Percentiles rank a stretch among this genome's conserved stretches.
These are phyloP conservation scores for Citrus glauca DNA, from an alignment of 345 rosid genomes.

Conservation along the genomic window DNA sequence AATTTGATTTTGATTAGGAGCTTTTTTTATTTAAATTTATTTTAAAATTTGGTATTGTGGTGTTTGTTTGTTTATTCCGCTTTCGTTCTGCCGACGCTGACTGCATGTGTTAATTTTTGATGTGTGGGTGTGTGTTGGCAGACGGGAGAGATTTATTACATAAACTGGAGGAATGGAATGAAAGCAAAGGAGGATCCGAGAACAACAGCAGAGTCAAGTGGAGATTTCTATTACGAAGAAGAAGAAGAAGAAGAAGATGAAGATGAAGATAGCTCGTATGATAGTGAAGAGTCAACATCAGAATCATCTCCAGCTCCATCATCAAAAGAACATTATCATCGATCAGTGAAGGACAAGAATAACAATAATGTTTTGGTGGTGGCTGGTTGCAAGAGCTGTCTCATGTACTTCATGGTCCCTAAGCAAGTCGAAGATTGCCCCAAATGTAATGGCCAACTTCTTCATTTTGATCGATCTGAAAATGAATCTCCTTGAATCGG, in stretches of 20 bases:
- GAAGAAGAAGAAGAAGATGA: slow-evolving; percentile 38
- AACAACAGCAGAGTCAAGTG: slow-evolving; percentile 30
- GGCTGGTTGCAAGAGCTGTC: slow-evolving; percentile 92
- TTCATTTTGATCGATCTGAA: slow-evolving; percentile 69
- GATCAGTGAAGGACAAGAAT: slow-evolving; percentile 32
- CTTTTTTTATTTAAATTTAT: not conserved
- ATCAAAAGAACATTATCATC: slow-evolving; percentile 27
- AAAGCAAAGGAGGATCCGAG: slow-evolving; percentile 70
- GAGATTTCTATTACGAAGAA: slow-evolving; percentile 42
- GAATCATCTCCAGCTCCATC: slow-evolving; percentile 46
- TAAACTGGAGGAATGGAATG: slow-evolving; percentile 74
- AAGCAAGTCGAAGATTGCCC: slow-evolving; percentile 79
- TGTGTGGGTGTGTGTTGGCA: slow-evolving; percentile 18
- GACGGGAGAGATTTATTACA: slow-evolving; percentile 88
- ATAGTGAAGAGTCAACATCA: slow-evolving; percentile 69
- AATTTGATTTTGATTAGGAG: too few relatives aligned
- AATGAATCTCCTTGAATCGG: slow-evolving; percentile 37
- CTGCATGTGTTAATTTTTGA: too few relatives aligned
- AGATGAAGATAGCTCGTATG: slow-evolving; percentile 58
- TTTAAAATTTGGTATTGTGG: not conserved
- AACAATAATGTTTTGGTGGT: slow-evolving; percentile 61
- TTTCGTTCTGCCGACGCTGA: not conserved
- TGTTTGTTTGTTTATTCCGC: not conserved
- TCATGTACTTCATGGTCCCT: slow-evolving; percentile 92
- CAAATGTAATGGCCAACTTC: slow-evolving; percentile 71